A percentile compares a stretch with the other conserved stretches of the same genome.
Conservation (phyloP, 2,329 filamentous ascomycete genomes). For the Ophiostoma ulmi region DNA sequence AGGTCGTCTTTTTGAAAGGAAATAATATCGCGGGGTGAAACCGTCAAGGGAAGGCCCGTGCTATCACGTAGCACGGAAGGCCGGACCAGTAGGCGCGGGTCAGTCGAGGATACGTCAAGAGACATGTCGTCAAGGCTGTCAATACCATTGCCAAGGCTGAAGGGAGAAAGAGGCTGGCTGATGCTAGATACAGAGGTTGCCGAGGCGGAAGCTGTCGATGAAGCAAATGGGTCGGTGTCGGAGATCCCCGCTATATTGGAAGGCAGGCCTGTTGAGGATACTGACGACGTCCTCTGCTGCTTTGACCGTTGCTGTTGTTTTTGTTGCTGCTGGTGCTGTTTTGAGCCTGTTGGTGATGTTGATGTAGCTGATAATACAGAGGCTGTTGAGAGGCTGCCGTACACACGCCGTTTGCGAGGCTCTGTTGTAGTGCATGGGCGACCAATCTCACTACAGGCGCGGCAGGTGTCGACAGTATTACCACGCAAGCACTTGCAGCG, state of each 20-base stretch:
- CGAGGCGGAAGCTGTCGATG: background rate
- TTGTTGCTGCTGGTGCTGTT: slow-evolving; percentile 6
- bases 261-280: background rate
- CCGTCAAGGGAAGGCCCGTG: slow-evolving; percentile 5
- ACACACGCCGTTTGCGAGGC: slow-evolving; percentile 26
- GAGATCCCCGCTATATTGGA: background rate
- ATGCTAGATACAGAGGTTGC: background rate
- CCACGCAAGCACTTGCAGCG: slow-evolving; percentile 28
- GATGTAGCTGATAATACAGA: background rate
- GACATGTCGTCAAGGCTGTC: slow-evolving; percentile 6
- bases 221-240: background rate
- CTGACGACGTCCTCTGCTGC: background rate
- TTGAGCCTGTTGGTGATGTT: background rate
- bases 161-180: slow-evolving; percentile 8
- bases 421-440: slow-evolving; percentile 27
- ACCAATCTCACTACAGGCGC: slow-evolving; percentile 27
- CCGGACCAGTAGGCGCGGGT: background rate
- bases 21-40: slow-evolving; percentile 13
- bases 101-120: background rate
- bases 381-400: slow-evolving; percentile 22
- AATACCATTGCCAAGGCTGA: slow-evolving; percentile 10
- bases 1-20: background rate
- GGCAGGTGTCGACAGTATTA: slow-evolving; percentile 26
- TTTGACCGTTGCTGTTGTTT: background rate
- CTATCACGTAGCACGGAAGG: background rate